Conservation (phyloP, 2,329 filamentous ascomycete species). For the Exophiala lecanii-corni region DNA sequence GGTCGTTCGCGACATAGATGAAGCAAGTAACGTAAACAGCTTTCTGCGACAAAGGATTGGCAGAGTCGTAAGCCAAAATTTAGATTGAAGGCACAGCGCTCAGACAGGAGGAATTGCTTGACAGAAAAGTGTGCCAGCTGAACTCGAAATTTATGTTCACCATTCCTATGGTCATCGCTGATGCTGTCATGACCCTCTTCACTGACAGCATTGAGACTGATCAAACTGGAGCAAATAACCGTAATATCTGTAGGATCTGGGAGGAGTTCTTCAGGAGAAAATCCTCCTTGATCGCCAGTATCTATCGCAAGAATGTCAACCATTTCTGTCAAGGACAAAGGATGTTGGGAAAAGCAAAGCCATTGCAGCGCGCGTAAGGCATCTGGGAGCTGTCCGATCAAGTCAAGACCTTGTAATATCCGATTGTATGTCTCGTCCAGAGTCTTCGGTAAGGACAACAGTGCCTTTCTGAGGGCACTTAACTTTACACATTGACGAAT, state of each 20-base stretch:
- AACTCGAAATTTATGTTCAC: constrained; percentile 19
- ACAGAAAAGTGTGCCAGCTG: constrained; percentile 27
- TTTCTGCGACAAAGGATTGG: constrained; percentile 11
- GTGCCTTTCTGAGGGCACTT: constrained; percentile 16
- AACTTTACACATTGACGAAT: constrained; percentile 23
- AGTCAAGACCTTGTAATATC: constrained; percentile 7
- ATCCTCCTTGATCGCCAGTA: constrained; percentile 9
- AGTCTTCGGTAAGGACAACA: constrained; percentile 24
- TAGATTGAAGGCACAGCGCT: constrained; percentile 2
- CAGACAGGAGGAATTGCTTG: constrained; percentile 24
- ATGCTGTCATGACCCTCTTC: not conserved
- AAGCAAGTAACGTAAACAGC: constrained; percentile 10
- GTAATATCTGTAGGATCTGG: constrained; percentile 19
- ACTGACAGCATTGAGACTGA: constrained; percentile 7
- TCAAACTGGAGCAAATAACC: constrained; percentile 24
- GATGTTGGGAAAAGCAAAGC: constrained; percentile 12
- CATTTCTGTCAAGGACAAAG: constrained; percentile 9
- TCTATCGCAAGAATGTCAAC: constrained; percentile 15
- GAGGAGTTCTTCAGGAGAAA: constrained; percentile 12
- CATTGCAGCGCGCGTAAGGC: constrained; percentile 9
- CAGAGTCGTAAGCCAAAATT: constrained; percentile 4
- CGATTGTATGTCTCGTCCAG: constrained; percentile 26
- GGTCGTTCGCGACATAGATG: constrained; percentile 4
- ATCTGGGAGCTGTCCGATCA: constrained; percentile 6
- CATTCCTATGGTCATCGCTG: constrained; percentile 22